These are phyloP conservation scores for Candida peoriensis DNA, from an alignment of 805 yeast species.

Conservation along the genomic window DNA sequence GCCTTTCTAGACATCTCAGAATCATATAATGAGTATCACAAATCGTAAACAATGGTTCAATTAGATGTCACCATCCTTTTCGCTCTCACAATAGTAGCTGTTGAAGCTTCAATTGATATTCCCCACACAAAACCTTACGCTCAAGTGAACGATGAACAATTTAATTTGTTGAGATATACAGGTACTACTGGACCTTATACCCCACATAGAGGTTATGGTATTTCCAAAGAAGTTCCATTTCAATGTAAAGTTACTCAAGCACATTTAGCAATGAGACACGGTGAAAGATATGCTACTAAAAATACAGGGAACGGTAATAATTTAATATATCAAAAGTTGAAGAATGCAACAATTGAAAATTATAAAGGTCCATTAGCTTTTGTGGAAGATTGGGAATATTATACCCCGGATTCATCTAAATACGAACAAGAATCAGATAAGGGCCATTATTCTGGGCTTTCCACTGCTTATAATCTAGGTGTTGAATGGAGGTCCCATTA, in stretches of 20 bases:
- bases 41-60: too few species aligned
- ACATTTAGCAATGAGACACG: conserved; percentile 70
- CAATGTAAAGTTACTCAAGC: conserved; percentile 59
- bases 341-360: conserved; percentile 28
- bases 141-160: conserved; percentile 16
- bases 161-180: conserved; percentile 34
- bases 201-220: conserved; percentile 47
- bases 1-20: too few species aligned
- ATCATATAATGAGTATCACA: too few species aligned
- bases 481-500: conserved; percentile 39
- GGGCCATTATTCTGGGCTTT: conserved; percentile 42
- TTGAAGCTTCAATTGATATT: neutral
- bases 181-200: conserved; percentile 58
- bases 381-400: conserved; percentile 49
- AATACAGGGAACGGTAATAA: conserved; percentile 26
- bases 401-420: conserved; percentile 34
- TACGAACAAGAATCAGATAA: conserved; percentile 37
- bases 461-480: conserved; percentile 41
- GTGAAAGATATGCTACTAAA: conserved; percentile 65
- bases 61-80: too few species aligned
- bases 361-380: conserved; percentile 49
- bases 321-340: conserved; percentile 29
- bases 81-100: too few species aligned
- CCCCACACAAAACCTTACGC: conserved; percentile 13
- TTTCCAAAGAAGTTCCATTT: conserved; percentile 41